Evolutionary conservation across 2,329 filamentous ascomycete species (phyloP).

Genomic region (Macrophomina pseudophaseolina): DNA sequence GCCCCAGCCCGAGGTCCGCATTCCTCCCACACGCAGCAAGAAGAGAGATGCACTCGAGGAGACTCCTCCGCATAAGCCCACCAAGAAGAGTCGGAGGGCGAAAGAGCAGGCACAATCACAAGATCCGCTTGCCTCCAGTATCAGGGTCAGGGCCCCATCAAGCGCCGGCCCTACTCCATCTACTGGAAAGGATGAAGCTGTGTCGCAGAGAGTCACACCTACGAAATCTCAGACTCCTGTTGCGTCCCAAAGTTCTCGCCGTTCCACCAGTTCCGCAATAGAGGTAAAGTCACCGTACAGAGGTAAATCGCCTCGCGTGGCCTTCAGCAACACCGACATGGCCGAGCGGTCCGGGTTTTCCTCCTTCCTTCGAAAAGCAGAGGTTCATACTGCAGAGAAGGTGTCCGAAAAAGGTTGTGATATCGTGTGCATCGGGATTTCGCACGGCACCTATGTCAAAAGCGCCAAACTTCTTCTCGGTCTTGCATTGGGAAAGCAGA

Average conservation of each 20-base stretch:
- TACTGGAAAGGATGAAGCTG: background rate
- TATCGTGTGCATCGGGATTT: slow-evolving; percentile 8
- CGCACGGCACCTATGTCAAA: background rate
- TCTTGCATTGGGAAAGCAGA: slow-evolving; percentile 49
- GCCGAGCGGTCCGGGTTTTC: background rate
- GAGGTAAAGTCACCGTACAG: background rate
- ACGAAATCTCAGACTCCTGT: background rate
- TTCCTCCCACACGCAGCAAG: slow-evolving; percentile 4
- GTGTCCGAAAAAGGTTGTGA: slow-evolving; percentile 14
- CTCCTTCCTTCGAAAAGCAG: background rate
- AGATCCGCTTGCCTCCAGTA: slow-evolving; percentile 9
- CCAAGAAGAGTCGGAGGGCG: background rate
- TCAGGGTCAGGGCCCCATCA: background rate
- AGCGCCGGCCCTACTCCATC: background rate
- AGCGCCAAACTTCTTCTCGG: slow-evolving; percentile 51
- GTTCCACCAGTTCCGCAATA: background rate
- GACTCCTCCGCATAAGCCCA: background rate
- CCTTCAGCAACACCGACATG: slow-evolving; percentile 14
- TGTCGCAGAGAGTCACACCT: background rate
- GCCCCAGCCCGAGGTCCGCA: background rate
- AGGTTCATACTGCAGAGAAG: background rate
- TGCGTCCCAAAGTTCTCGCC: background rate
- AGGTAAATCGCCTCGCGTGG: background rate
- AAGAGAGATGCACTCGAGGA: background rate
- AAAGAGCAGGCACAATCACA: background rate